Evolutionary conservation across 331 rosid species (phyloP), one percentile per base, ranked within the genome.

Genomic region (Acacia pycnantha): DNA sequence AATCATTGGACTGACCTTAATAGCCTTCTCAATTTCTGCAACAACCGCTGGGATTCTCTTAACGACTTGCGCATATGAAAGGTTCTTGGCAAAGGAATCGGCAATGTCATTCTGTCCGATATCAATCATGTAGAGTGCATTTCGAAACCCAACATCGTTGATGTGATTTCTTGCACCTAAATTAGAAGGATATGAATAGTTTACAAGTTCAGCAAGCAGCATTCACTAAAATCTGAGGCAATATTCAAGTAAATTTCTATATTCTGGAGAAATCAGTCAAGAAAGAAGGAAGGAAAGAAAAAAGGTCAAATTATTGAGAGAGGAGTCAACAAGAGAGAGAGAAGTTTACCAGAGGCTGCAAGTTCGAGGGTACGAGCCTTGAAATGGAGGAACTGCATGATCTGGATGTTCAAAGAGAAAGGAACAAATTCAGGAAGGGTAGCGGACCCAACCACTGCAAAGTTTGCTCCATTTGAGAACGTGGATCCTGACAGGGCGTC

Each of bases 21-120:
- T 73, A 54, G 94, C 97, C 46, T 74, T 83, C 82, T 85, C 90
- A 85, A 95, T 90, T 87, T 92, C 92, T 24, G 84, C 70, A 76
- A 87, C 76, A 78, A 95, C 16, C 2, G 86, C 26, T 44, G 98
- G 98, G 67, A 95, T 87, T 80, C 73, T 92, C 85, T 83, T 87
- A 46, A 82, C 40, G 43, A 93, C 94, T 85, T 88, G 88, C 0
- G 59, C 85, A 15, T 82, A 90, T 3, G 99, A 84, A 12, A 88
- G 81, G 74, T 91, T 84, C 68, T 89, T 92, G 59, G 84, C 27
- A 77, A 95, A 95, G 43, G 97, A 85, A 82, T 92, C 90, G 11
- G 97, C 96, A 47, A 95, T 64, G 86, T 95, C 99, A 67, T 95
- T 93, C 87, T 95, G 99, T 8, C 99, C 99, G 16, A 95, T 95